phyloP scores from a whole-genome alignment of 192 early-diverging fungal species.

The Coemansia sp. region DNA sequence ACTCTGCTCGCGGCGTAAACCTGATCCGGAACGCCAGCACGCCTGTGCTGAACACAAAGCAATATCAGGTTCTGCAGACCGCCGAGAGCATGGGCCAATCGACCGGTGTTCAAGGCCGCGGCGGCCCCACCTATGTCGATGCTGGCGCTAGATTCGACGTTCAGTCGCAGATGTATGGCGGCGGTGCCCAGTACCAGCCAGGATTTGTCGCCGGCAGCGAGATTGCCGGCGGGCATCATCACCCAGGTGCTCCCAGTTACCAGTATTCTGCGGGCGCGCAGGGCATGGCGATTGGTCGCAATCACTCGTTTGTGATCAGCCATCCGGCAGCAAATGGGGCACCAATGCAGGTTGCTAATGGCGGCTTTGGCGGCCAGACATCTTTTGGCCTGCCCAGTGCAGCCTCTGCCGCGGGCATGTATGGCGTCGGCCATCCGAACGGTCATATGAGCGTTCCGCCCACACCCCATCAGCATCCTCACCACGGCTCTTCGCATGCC shows the following conservation, averaged over 20 bases:
- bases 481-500: slow-evolving; percentile 31
- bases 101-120: slow-evolving; percentile 4
- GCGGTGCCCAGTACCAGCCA: slow-evolving; percentile 18
- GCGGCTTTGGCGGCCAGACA: slow-evolving; percentile 27
- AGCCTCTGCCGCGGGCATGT: slow-evolving; percentile 6
- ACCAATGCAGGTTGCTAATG: slow-evolving; percentile 20
- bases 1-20: slow-evolving; percentile 24
- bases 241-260: slow-evolving; percentile 18
- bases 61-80: slow-evolving; percentile 38
- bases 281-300: slow-evolving; percentile 20
- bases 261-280: slow-evolving; percentile 21
- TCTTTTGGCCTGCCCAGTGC: slow-evolving; percentile 17
- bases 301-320: slow-evolving; percentile 17
- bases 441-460: slow-evolving; percentile 25
- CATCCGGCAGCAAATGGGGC: slow-evolving; percentile 13
- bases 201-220: slow-evolving; percentile 22
- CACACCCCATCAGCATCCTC: slow-evolving; percentile 32
- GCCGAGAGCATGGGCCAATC: slow-evolving; percentile 21
- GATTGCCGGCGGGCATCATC: slow-evolving; percentile 15
- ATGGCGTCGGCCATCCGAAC: slow-evolving; percentile 28
- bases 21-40: slow-evolving; percentile 50
- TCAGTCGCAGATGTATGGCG: slow-evolving; percentile 12
- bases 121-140: slow-evolving; percentile 15
- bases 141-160: slow-evolving; percentile 11
- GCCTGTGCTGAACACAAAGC: slow-evolving; percentile 48